Base-by-base conservation (phyloP, 1,139 yeast genomes). In the Diutina rugosa region DNA sequence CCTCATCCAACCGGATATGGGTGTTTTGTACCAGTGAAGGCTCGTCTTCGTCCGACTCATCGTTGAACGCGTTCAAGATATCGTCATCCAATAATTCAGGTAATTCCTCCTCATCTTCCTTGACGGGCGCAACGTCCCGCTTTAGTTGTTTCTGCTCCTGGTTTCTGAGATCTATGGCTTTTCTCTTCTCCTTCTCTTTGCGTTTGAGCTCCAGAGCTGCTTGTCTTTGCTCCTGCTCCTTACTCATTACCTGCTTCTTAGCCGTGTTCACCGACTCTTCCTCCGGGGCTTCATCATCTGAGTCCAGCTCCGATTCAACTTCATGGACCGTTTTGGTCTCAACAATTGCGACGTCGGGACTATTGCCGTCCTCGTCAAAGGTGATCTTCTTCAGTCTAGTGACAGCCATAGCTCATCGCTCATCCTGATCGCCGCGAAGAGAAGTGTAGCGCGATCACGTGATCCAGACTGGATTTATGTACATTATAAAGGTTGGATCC, bases 31-130 rank as follows among this genome's bases (percentile, higher is more conserved):
- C 41, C 41, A 35, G 41, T 61, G 1, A 58, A 51, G 55, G 60
- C 45, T 60, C 60, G 45, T 58, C 57, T 9, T 64, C 60, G 56
- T 68, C 58, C 54, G 71, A 63, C 8, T 35, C 44, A 3, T 29
- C 10, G 26, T 29, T 45, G 14, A 46, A 29, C 8, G 47, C 51
- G 61, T 75, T 72, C 56, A 78, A 62, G 30, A 80, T 65, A 51
- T 79, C 81, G 35, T 73, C 79, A 0, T 84, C 84, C 59, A 81
- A 72, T 49, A 71, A 69, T 51, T 80, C 84, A 0, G 83, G 84
- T 52, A 79, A 65, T 30, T 69, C 74, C 4, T 67, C 68, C 8
- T 61, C 63, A 56, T 59, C 57, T 59, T 64, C 61, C 51, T 66
- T 55, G 55, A 69, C 65, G 53, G 67, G 64, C 56, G 63, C 63